These are phyloP conservation scores for Blastobotrys elegans DNA, from an alignment of 1,139 yeast species.

Conservation along the genomic window DNA sequence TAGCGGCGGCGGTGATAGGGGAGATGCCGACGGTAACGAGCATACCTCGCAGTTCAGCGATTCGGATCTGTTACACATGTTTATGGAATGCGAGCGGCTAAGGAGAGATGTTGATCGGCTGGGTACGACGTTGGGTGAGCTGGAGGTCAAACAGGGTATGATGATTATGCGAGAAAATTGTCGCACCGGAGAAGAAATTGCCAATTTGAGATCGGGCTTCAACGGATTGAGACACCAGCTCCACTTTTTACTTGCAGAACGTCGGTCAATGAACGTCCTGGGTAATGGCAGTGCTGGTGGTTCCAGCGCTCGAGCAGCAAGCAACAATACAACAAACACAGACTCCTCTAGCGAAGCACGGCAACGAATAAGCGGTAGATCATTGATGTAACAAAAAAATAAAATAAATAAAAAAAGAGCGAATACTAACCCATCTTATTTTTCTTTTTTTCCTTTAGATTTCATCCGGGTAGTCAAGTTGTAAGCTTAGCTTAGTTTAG, in stretches of 20 bases:
- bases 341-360: not conserved
- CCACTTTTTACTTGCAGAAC: constrained; percentile 32
- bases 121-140: constrained; percentile 30
- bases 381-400: no score
- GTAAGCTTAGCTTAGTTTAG: no score
- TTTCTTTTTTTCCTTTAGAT: not conserved
- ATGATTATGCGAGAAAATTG: constrained; percentile 35
- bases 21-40: no score
- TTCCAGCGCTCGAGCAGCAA: not conserved
- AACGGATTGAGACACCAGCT: constrained; percentile 36
- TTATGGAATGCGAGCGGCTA: constrained; percentile 36
- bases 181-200: constrained; percentile 34
- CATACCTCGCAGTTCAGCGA: constrained; percentile 19
- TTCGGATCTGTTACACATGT: constrained; percentile 31
- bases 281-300: not conserved
- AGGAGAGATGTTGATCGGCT: constrained; percentile 34
- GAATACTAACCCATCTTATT: no score
- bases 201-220: constrained; percentile 32
- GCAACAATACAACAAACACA: not conserved
- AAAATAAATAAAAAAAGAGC: no score
- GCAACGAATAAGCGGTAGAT: constrained; percentile 1
- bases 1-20: no score
- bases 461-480: constrained; percentile 8
- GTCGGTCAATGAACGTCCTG: constrained; percentile 18
- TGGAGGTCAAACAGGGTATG: constrained; percentile 34